Evolutionary conservation across 768 basidiomycete species (phyloP), one percentile per base, ranked within the genome.

Genomic region (Pilatotrama ljubarskyi): DNA sequence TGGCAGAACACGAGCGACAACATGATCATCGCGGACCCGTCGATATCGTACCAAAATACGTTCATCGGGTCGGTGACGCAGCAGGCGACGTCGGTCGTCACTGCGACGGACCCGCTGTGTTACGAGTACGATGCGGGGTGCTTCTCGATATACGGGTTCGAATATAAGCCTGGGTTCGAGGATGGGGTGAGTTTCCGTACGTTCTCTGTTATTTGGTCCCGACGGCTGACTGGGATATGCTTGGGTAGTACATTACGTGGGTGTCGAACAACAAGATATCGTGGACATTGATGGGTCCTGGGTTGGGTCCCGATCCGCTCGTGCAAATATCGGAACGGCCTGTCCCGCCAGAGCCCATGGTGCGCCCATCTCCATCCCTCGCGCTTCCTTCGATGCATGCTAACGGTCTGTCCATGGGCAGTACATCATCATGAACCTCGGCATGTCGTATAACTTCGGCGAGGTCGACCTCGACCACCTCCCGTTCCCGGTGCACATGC

Each of bases 391-490:
- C 18, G 22, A 26, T 35, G 9, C 25, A 46, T 20, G 25, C 29
- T 55, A 7, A 32, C 25, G 15, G 13, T 20, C 15, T n/a, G 10
- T 20, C 17, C 38, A 7, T 10, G 15, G 25, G 9, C 65, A 93
- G 91, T 93, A 93, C 66, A 76, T 97, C 67, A 87, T 97, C 64
- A 76, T 83, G 68, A 95, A 95, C 72, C 75, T 95, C 68, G 95
- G 93, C 53, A 86, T 96, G 74, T 94, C 92, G 3, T 74, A 77
- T 53, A 91, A 89, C 72, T 97, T 97, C 67, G 87, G 86, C 11
- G 64, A 72, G 4, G 84, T 95, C 51, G 88, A 97, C 74, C 78
- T 91, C 50, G 73, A 81, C 17, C 78, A 88, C 59, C 76, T 96
- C 20, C 76, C 74, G 17, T 94, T 92, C 75, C 93, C 94, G 8